Evolutionary conservation across 2,329 filamentous ascomycete species (phyloP).

Genomic region (Talaromyces sp.): DNA sequence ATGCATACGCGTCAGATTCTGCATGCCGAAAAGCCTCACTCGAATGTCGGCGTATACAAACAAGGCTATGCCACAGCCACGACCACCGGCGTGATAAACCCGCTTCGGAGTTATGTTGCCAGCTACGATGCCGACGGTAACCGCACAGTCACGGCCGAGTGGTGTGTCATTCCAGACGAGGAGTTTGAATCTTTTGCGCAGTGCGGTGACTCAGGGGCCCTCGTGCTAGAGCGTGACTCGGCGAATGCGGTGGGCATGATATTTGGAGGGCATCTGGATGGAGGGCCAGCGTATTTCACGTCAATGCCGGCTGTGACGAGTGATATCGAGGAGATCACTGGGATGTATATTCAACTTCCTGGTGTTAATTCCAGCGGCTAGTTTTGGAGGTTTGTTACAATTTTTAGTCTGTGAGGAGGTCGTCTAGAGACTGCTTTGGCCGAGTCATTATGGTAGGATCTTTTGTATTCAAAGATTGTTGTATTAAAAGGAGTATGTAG

Average conservation of each 20-base stretch:
- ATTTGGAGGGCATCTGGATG: slow-evolving; percentile 2
- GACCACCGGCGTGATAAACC: slow-evolving; percentile 1
- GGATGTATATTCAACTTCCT: slow-evolving; percentile 4
- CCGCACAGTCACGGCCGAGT: slow-evolving; percentile 3
- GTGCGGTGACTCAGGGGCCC: slow-evolving; percentile 4
- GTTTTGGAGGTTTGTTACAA: neutral
- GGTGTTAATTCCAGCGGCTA: neutral
- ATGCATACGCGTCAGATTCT: neutral
- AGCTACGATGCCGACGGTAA: slow-evolving; percentile 4
- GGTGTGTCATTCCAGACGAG: slow-evolving; percentile 1
- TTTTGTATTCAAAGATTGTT: neutral
- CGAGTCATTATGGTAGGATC: neutral
- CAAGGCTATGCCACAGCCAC: neutral
- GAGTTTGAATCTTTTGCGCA: neutral
- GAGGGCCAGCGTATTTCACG: slow-evolving; percentile 6
- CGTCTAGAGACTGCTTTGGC: no score
- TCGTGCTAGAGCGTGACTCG: slow-evolving; percentile 3
- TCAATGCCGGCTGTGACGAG: slow-evolving; percentile 8
- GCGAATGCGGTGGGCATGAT: slow-evolving; percentile 5
- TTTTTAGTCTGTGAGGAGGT: neutral
- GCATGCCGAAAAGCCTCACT: neutral
- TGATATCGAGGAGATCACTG: slow-evolving; percentile 2
- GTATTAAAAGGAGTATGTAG: neutral
- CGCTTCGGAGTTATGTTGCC: slow-evolving; percentile 5
- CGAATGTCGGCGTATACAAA: slow-evolving; percentile 2